These are phyloP conservation scores for Metarhizium rileyi DNA, from an alignment of 2,329 filamentous ascomycete species.

Conservation along the genomic window DNA sequence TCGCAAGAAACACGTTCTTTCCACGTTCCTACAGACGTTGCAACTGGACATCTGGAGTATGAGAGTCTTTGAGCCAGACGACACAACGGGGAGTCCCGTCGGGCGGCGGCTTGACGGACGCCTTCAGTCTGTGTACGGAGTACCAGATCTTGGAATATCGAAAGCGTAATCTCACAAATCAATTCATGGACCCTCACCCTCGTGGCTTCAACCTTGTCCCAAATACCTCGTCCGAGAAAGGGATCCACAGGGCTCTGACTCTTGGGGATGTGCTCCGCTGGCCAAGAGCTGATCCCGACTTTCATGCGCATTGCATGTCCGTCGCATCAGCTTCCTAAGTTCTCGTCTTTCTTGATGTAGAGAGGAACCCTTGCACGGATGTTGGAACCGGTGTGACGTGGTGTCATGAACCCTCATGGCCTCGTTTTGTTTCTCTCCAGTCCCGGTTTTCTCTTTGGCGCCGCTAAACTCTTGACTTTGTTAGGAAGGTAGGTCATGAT, in stretches of 20 bases:
- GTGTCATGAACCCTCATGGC: background rate
- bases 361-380: background rate
- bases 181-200: background rate
- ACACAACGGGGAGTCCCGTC: background rate
- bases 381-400: background rate
- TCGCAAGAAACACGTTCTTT: background rate
- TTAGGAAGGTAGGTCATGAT: background rate
- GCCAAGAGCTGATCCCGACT: background rate
- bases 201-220: conserved; percentile 1
- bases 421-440: background rate
- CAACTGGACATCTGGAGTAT: background rate
- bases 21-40: background rate
- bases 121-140: background rate
- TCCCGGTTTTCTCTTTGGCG: background rate
- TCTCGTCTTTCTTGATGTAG: background rate
- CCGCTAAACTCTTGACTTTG: background rate
- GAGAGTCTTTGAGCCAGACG: background rate
- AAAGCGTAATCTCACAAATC: background rate
- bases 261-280: background rate
- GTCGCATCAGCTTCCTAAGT: background rate
- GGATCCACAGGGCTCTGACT: background rate
- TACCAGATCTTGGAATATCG: background rate
- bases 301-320: background rate
- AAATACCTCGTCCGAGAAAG: background rate
- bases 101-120: background rate